These are phyloP conservation scores for Arachnopeziza araneosa DNA, from an alignment of 2,329 filamentous ascomycete species.

Conservation along the genomic window DNA sequence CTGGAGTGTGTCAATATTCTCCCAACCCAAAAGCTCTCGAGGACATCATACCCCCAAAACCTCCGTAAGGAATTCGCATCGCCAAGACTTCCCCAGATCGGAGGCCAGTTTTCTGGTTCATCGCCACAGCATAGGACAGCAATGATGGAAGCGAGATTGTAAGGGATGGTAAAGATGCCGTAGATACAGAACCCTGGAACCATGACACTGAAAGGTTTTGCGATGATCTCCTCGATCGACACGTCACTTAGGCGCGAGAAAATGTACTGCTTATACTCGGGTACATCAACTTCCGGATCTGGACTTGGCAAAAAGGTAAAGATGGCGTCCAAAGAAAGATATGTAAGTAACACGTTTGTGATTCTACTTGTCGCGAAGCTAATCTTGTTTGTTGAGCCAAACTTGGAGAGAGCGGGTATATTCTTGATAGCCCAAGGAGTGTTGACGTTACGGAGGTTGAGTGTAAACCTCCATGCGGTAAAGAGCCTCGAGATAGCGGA, in stretches of 20 bases:
- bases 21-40: neutral
- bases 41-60: neutral
- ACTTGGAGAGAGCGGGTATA: neutral
- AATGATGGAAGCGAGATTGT: neutral
- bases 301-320: neutral
- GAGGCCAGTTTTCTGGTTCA: neutral
- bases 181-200: neutral
- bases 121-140: neutral
- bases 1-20: neutral
- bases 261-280: neutral
- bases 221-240: neutral
- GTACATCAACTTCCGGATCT: neutral
- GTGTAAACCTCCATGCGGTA: neutral
- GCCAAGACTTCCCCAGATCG: neutral
- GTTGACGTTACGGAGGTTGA: neutral
- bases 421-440: neutral
- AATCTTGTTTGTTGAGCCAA: neutral
- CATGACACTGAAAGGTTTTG: neutral
- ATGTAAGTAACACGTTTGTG: neutral
- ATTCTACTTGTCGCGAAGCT: neutral
- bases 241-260: neutral
- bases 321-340: neutral
- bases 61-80: neutral
- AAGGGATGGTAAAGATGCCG: neutral
- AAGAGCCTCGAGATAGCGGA: neutral